Conservation (phyloP, 2,329 filamentous ascomycete genomes). For the Colletotrichum euphorbiae region DNA sequence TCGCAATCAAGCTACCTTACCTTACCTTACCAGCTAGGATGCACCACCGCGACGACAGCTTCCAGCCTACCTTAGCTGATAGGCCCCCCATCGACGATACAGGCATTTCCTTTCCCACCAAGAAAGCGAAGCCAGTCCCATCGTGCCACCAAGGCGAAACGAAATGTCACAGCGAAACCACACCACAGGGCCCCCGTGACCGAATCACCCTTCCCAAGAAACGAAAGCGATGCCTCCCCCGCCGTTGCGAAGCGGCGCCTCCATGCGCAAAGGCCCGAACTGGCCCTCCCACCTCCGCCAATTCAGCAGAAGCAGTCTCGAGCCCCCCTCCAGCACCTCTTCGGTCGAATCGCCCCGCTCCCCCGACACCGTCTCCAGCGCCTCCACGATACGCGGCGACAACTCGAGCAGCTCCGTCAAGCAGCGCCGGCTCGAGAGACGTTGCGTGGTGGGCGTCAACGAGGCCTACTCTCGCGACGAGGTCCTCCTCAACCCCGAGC, state of each 20-base stretch:
- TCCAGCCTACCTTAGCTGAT: constrained; percentile 7
- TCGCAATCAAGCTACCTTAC: constrained; percentile 10
- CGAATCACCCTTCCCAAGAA: constrained; percentile 12
- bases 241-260: constrained; percentile 57
- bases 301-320: constrained; percentile 60
- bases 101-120: background rate
- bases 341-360: constrained; percentile 56
- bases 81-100: background rate
- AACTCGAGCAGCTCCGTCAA: constrained; percentile 46
- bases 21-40: constrained; percentile 18
- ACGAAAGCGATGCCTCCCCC: constrained; percentile 12
- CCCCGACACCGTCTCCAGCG: constrained; percentile 62
- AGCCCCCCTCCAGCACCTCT: constrained; percentile 51
- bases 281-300: constrained; percentile 67
- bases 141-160: background rate
- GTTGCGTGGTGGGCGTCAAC: constrained; percentile 70
- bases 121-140: background rate
- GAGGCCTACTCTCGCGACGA: constrained; percentile 83
- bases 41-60: background rate
- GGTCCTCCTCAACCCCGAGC: constrained; percentile 80
- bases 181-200: constrained; percentile 28
- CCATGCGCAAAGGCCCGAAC: constrained; percentile 59
- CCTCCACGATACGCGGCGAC: constrained; percentile 58
- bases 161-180: constrained; percentile 33
- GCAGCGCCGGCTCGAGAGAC: constrained; percentile 55